phyloP scores from a whole-genome alignment of 352 stramenopile species.

The Sclerospora graminicola region DNA sequence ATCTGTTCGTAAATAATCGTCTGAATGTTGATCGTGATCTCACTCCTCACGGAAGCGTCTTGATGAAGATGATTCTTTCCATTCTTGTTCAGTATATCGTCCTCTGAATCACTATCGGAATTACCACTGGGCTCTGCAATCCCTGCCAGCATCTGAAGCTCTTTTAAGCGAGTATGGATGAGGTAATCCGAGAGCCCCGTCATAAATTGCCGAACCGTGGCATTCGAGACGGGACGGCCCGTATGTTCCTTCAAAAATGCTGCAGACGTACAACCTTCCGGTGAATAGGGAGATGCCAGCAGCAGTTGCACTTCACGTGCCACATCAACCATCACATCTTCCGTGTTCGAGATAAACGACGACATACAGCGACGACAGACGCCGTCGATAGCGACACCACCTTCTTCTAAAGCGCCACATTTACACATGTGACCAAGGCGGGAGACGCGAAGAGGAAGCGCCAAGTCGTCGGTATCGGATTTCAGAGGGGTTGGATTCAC shows the following conservation, averaged over 20 bases:
- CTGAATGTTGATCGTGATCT: slow-evolving; percentile 57
- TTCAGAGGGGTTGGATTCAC: slow-evolving; percentile 8
- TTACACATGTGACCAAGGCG: slow-evolving; percentile 52
- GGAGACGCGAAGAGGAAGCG: slow-evolving; percentile 18
- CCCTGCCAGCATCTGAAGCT: slow-evolving; percentile 52
- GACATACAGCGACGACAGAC: slow-evolving; percentile 59
- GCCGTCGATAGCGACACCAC: slow-evolving; percentile 24
- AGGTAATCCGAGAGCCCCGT: slow-evolving; percentile 69
- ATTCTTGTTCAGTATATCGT: slow-evolving; percentile 13
- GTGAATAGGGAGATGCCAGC: slow-evolving; percentile 73
- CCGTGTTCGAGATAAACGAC: slow-evolving; percentile 73
- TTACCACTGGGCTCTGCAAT: slow-evolving; percentile 18
- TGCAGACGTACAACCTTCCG: slow-evolving; percentile 63
- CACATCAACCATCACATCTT: slow-evolving; percentile 64
- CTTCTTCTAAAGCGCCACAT: slow-evolving; percentile 27
- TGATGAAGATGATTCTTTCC: slow-evolving; percentile 1
- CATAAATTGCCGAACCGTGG: slow-evolving; percentile 67
- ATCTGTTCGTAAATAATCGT: slow-evolving; percentile 74
- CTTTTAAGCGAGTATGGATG: slow-evolving; percentile 70
- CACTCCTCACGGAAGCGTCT: slow-evolving; percentile 22
- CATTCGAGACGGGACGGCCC: slow-evolving; percentile 33
- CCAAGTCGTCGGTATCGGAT: slow-evolving; percentile 15
- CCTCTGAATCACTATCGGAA: slow-evolving; percentile 25
- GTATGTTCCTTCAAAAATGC: slow-evolving; percentile 65
- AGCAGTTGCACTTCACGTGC: slow-evolving; percentile 74